Base-by-base conservation (phyloP, 1,284 basidiomycete species). In the Neonothopanus nambi region DNA sequence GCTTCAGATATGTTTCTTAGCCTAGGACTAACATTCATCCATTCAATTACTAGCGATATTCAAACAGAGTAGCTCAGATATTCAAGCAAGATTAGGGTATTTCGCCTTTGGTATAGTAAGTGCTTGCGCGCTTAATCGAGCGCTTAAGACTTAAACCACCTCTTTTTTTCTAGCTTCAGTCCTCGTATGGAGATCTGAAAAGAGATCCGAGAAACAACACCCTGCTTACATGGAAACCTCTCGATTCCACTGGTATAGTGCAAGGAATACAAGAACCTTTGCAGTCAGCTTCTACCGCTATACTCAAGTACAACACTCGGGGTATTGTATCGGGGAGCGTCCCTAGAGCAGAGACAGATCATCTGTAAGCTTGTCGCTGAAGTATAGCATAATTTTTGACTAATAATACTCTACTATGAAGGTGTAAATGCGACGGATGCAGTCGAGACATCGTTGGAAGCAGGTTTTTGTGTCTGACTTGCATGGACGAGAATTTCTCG, bases 361-460 rank as follows among this genome's bases (percentile, higher is more conserved):
- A 42, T 23, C 41, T 42, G 41, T 42, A 42, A 23, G 41, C 23
- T 21, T 12, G 6, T 3, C 1, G 2, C 20, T 42, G n/a, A 26
- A 3, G 8, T 17, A 7, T 9, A 21, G 15, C 3, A 6, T 26
- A 13, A 13, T 21, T 15, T 23, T 15, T 42, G 2, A 6, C 18
- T 9, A 21, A 23, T 23, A 2, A 20, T 7, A 7, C 6, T 42
- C 8, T 7, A 6, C 13, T 24, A 3, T 3, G 69, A 3, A 52
- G 66, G 3, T 67, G 65, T 63, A 66, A 64, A 9, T 72, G 70
- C 45, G 70, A 72, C 53, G 65, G 59, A 45, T 72, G 70, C 48
- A 66, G 64, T 48, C 58, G 65, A 24, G 57, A 66, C 36, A 67
- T 72, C 8, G 65, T 65, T 4, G 68, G 66, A 54, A 62, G 60